Evolutionary conservation across 2,329 filamentous ascomycete species (phyloP).

Genomic region (Fusarium sambucinum): DNA sequence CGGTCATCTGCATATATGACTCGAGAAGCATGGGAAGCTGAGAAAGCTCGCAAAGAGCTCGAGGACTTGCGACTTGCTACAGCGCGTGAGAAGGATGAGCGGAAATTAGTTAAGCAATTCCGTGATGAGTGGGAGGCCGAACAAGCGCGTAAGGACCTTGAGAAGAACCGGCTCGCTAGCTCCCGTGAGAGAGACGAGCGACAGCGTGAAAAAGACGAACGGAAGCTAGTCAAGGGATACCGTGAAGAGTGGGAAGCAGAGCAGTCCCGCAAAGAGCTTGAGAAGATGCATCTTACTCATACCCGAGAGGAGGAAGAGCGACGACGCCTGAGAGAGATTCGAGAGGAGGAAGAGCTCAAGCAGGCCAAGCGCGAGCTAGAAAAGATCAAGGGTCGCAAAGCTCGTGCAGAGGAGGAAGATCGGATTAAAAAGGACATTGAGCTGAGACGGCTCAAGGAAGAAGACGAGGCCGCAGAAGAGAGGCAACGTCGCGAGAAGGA

Average conservation of each 20-base stretch:
- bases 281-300: constrained; percentile 33
- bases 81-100: constrained; percentile 55
- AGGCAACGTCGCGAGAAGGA: constrained; percentile 57
- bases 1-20: constrained; percentile 56
- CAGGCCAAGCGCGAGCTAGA: constrained; percentile 63
- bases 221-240: constrained; percentile 54
- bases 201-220: constrained; percentile 38
- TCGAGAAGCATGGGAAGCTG: constrained; percentile 59
- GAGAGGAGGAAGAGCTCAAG: constrained; percentile 61
- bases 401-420: constrained; percentile 62
- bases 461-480: constrained; percentile 55
- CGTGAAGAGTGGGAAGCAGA: constrained; percentile 57
- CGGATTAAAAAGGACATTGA: constrained; percentile 65
- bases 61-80: constrained; percentile 58
- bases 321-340: constrained; percentile 55
- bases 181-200: constrained; percentile 55
- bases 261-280: constrained; percentile 42
- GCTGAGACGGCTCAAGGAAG: constrained; percentile 63
- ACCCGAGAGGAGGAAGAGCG: constrained; percentile 54
- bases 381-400: constrained; percentile 59
- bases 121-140: constrained; percentile 58
- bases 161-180: constrained; percentile 58
- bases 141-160: constrained; percentile 58
- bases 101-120: constrained; percentile 56
- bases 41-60: constrained; percentile 58